phyloP scores from a whole-genome alignment of 805 yeast genomes.

The Saccharomycopsis sp. region DNA sequence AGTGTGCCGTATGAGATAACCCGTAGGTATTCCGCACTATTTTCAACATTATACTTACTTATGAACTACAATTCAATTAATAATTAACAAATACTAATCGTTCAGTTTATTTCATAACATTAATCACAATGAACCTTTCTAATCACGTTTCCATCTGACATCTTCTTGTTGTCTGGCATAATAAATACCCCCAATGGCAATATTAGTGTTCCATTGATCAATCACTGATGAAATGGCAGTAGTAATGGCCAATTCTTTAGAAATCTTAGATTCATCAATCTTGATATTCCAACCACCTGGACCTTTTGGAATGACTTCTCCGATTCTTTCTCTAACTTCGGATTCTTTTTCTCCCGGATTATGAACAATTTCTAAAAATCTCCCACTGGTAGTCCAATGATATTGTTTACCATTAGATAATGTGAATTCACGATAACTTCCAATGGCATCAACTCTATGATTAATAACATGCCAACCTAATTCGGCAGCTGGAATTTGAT shows the following conservation, averaged over 20 bases:
- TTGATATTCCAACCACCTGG: constrained; percentile 42
- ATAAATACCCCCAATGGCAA: constrained; percentile 57
- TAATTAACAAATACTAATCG: too few relatives aligned
- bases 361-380: constrained; percentile 43
- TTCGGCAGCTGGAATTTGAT: constrained; percentile 37
- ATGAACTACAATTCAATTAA: too few relatives aligned
- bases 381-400: constrained; percentile 57
- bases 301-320: constrained; percentile 44
- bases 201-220: constrained; percentile 58
- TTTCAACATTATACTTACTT: too few relatives aligned
- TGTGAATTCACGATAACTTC: constrained; percentile 48
- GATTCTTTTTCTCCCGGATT: constrained; percentile 55
- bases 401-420: constrained; percentile 49
- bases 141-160: constrained; percentile 49
- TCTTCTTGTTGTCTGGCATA: constrained; percentile 39
- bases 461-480: constrained; percentile 55
- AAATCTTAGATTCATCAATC: constrained; percentile 44
- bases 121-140: too few relatives aligned
- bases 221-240: constrained; percentile 51
- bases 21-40: too few relatives aligned
- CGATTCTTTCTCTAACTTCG: constrained; percentile 57
- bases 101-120: too few relatives aligned
- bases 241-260: constrained; percentile 47
- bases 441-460: constrained; percentile 52
- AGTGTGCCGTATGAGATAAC: too few relatives aligned